phyloP scores from a whole-genome alignment of 371 early-diverging fungal genomes.

The Conidiobolus incongruus region DNA sequence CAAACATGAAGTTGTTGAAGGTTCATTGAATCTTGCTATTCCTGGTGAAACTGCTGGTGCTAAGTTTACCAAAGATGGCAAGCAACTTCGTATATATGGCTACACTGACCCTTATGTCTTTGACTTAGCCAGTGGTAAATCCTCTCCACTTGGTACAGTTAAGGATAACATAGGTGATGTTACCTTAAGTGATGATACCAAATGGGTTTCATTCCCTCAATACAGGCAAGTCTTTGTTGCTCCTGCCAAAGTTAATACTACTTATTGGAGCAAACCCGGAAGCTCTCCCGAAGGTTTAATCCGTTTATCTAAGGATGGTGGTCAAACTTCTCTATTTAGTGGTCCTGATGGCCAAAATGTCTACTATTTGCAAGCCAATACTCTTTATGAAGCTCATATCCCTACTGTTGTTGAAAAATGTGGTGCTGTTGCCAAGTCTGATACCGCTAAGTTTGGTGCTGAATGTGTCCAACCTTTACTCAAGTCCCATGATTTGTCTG shows the following conservation, averaged over 20 bases:
- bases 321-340: not conserved
- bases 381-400: not conserved
- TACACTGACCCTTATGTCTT: not conserved
- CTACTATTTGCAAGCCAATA: not conserved
- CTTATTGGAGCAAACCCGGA: not conserved
- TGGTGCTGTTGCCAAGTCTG: not conserved
- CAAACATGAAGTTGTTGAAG: not conserved
- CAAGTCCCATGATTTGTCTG: not conserved
- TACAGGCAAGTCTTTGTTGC: not conserved
- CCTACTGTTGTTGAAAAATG: not conserved
- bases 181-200: too few species aligned
- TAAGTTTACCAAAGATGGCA: not conserved
- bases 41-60: not conserved
- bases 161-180: too few species aligned
- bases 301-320: not conserved
- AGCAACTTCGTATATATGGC: not conserved
- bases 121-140: not conserved
- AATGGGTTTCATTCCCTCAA: too few species aligned
- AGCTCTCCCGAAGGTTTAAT: not conserved
- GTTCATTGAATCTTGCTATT: not conserved
- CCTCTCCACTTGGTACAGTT: not conserved
- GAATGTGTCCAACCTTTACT: not conserved
- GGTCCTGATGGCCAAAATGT: not conserved
- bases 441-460: not conserved
- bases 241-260: not conserved